Percentiles rank a stretch among this genome's conserved stretches.
phyloP scores from a whole-genome alignment of 257 asterid species.

The Plantago ovata region DNA sequence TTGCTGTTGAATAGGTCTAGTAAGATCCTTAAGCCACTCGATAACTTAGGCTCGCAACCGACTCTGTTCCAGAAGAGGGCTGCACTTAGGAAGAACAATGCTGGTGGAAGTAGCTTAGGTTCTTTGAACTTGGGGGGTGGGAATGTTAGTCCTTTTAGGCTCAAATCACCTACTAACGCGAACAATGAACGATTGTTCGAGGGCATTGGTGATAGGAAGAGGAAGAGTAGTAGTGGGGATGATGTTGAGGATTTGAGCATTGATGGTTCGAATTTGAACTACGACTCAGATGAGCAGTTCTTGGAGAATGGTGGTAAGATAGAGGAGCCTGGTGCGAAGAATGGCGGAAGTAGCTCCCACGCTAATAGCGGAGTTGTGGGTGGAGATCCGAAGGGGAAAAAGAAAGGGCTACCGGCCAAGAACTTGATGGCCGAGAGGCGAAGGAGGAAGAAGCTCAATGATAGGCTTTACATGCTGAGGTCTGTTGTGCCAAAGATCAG shows the following conservation, averaged over 20 bases:
- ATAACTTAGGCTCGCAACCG: slow-evolving; percentile 74
- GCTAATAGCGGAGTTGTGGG: slow-evolving; percentile 34
- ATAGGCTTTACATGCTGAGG: slow-evolving; percentile 87
- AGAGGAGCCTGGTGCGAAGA: slow-evolving; percentile 32
- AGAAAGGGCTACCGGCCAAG: slow-evolving; percentile 92
- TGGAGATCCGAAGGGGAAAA: slow-evolving; percentile 60
- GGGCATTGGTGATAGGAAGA: slow-evolving; percentile 34
- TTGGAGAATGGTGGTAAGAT: slow-evolving; percentile 32
- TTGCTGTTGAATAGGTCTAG: slow-evolving; percentile 48
- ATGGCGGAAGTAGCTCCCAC: slow-evolving; percentile 27
- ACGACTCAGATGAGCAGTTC: slow-evolving; percentile 74
- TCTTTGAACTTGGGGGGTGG: slow-evolving; percentile 4
- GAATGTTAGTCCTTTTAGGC: not conserved
- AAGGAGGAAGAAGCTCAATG: slow-evolving; percentile 94
- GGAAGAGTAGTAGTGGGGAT: slow-evolving; percentile 51
- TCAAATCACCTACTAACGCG: not conserved
- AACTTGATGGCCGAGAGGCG: slow-evolving; percentile 96
- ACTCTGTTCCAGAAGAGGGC: slow-evolving; percentile 38
- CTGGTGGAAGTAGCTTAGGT: slow-evolving; percentile 2
- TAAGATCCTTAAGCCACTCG: slow-evolving; percentile 74
- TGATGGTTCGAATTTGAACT: slow-evolving; percentile 62
- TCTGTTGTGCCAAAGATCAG: slow-evolving; percentile 96
- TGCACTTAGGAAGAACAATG: slow-evolving; percentile 1
- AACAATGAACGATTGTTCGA: slow-evolving; percentile 19
- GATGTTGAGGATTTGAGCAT: slow-evolving; percentile 70